phyloP scores from a whole-genome alignment of 148 eudicot species.

The Suaeda aralocaspica region DNA sequence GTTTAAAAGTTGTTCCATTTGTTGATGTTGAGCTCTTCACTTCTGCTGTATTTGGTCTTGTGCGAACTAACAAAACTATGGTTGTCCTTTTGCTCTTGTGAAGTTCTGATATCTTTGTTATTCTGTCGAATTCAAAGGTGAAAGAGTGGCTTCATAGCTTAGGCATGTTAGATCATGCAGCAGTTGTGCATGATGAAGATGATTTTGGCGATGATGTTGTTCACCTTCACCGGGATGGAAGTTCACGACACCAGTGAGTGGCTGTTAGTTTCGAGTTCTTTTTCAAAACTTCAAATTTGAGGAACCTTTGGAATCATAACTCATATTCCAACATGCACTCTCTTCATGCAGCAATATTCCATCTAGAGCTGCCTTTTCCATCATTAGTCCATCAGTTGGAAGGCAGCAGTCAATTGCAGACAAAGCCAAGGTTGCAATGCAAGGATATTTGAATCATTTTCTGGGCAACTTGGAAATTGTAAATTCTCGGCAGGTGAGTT shows the following conservation, averaged over 20 bases:
- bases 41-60: background rate
- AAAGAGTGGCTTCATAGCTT: constrained; percentile 47
- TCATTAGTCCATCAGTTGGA: constrained; percentile 39
- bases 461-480: constrained; percentile 44
- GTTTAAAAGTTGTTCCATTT: background rate
- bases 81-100: background rate
- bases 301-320: background rate
- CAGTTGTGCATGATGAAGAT: constrained; percentile 37
- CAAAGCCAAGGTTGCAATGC: constrained; percentile 48
- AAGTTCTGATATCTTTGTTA: constrained; percentile 7
- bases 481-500: constrained; percentile 44
- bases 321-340: background rate
- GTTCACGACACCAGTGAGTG: constrained; percentile 35
- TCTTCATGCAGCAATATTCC: constrained; percentile 38
- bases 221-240: constrained; percentile 30
- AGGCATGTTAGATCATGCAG: constrained; percentile 39
- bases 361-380: constrained; percentile 42
- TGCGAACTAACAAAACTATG: background rate
- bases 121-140: constrained; percentile 24
- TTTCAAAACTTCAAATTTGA: background rate
- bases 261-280: constrained; percentile 8
- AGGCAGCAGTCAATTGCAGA: constrained; percentile 41
- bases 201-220: constrained; percentile 41
- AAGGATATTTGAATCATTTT: constrained; percentile 43
- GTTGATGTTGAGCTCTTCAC: background rate